Conservation (phyloP, 2,329 filamentous ascomycete genomes). For the Allantophomopsis lycopodina region DNA sequence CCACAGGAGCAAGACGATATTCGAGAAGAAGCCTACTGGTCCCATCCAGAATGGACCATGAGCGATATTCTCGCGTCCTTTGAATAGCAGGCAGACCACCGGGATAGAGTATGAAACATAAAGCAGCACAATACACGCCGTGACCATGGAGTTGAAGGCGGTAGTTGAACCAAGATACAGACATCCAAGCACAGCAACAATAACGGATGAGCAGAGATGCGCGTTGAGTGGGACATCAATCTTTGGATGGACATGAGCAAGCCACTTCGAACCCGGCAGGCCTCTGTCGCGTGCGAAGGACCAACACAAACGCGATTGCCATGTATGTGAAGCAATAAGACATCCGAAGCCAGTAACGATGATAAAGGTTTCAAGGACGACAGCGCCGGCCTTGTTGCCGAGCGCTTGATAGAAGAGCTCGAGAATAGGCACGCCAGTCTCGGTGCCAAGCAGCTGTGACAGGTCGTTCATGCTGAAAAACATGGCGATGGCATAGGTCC, state of each 20-base stretch:
- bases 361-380: slow-evolving; percentile 26
- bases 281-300: slow-evolving; percentile 30
- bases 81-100: slow-evolving; percentile 21
- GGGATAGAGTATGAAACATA: slow-evolving; percentile 32
- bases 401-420: slow-evolving; percentile 27
- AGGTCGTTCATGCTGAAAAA: slow-evolving; percentile 29
- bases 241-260: slow-evolving; percentile 42
- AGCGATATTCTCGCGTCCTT: slow-evolving; percentile 38
- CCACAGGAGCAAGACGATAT: slow-evolving; percentile 40
- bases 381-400: slow-evolving; percentile 21
- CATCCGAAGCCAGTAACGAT: slow-evolving; percentile 24
- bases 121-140: slow-evolving; percentile 29
- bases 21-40: slow-evolving; percentile 41
- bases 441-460: slow-evolving; percentile 16
- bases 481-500: slow-evolving; percentile 25
- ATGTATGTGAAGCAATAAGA: slow-evolving; percentile 24
- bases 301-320: slow-evolving; percentile 24
- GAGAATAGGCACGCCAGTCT: slow-evolving; percentile 23
- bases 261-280: slow-evolving; percentile 41
- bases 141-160: slow-evolving; percentile 28
- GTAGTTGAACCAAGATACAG: slow-evolving; percentile 28
- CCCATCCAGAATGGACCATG: slow-evolving; percentile 42
- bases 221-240: slow-evolving; percentile 49
- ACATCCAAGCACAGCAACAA: slow-evolving; percentile 28
- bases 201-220: slow-evolving; percentile 23